Base-by-base conservation (phyloP, 2,329 filamentous ascomycete species). In the Blastomyces parvus region DNA sequence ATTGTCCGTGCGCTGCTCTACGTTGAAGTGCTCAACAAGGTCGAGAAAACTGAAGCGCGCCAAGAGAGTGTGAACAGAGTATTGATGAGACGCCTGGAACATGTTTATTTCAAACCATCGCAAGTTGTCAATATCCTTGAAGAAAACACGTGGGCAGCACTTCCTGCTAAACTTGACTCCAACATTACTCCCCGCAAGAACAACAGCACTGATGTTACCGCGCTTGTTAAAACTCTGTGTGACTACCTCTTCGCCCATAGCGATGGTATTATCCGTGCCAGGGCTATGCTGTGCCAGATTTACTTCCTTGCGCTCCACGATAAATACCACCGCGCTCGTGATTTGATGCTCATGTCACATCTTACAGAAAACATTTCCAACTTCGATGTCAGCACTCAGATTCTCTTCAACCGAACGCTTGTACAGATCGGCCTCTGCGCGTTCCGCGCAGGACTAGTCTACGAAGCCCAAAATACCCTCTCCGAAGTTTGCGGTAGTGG, bases 341-440 rank as follows among this genome's bases (percentile, higher is more conserved):
- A 99, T 78, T 93, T 99, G 89, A 96, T 97, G 88, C 86, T 99
- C 77, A 99, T 99, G 91, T 99, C 94, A 22, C 94, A 99, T 81
- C 82, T 99, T 74, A 93, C 97, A 75, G 94, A 99, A 82, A 96
- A 90, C 62, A 99, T 99, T 76, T 85, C 86, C 80, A 95, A 90
- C 79, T 99, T 99, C 74, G 94, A 99, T 73, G 89, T 99, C 70
- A 91, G 88, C 80, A 96, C 91, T 63, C 94, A 99, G 79, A 99
- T 99, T 66, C 87, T 99, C 64, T 99, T 95, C 87, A 99, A 99
- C 85, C 87, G 94, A 69, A 97, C 94, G 1, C 84, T 99, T 42
- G 95, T 97, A 52, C 94, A 99, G 79, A 93, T 99, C 65, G 95
- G 94, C 70, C 89, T 99, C 64, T 99, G 95, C 74, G 95, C 94